Base-by-base conservation (phyloP, 495 filamentous ascomycete species). In the Mytilinidion resinicola region DNA sequence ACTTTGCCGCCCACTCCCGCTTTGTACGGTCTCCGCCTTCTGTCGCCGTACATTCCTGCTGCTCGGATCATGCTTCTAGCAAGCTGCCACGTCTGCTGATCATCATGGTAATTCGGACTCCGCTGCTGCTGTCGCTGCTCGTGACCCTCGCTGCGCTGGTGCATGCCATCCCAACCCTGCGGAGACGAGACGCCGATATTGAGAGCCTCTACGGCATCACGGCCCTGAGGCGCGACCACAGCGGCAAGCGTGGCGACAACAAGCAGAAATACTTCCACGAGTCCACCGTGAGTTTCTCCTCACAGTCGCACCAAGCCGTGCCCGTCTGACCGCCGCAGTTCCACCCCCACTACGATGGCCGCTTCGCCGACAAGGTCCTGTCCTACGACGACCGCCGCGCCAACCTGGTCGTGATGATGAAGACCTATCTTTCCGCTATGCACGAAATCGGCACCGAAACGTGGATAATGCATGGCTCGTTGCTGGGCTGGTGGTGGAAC, bases 401-500 rank as follows among this genome's bases (percentile, higher is more conserved):
- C 2, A 71, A 78, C 47, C 71, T 85, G 9, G 76, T 72, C 33
- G 69, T 69, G n/a, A 71, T 83, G 12, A 74, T 82, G 59, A 77
- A 76, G 61, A 79, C 81, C 11, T 84, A 83, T 53, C 67, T 84
- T 9, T 68, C 69, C 3, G 79, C 78, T 9, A 84, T 84, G 80
- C 63, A 70, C 33, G 74, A 77, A 25, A 70, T 85, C 35, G 78
- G 78, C 10, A 77, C 76, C 7, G 79, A 83, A 62, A 85, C 80
- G 38, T 85, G 82, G 82, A 79, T 85, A 41, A 84, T 84, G 77
- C 82, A 85, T 57, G 82, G 82, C 19, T 77, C 77, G 2, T 73
- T 85, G 49, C 69, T 85, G 30, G 77, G 80, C 20, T 84, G 82
- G 81, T 85, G 78, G 77, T 85, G 82, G 82, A 85, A 83, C 65